Evolutionary conservation across 148 eudicot species (phyloP).

Genomic region (Amaranthus hypochondriacus): DNA sequence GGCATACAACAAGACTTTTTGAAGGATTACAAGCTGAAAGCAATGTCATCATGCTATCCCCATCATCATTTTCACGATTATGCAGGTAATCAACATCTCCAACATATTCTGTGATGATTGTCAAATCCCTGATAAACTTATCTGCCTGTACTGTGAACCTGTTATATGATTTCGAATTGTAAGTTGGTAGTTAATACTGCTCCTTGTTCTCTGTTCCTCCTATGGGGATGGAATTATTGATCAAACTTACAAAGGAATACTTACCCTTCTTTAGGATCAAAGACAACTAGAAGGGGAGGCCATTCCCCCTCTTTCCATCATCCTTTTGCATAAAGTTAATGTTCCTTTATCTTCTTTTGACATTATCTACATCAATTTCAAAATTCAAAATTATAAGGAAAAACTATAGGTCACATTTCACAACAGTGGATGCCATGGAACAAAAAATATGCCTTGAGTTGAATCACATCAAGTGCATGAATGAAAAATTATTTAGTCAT

Average conservation of each 20-base stretch:
- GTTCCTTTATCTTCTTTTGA: conserved; percentile 63
- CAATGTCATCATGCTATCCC: conserved; percentile 98
- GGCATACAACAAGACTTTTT: conserved; percentile 82
- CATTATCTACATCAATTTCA: conserved; percentile 43
- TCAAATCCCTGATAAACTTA: conserved; percentile 62
- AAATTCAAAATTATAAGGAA: conserved; percentile 12
- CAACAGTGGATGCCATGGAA: not conserved
- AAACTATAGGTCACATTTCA: not conserved
- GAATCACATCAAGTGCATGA: too few species aligned
- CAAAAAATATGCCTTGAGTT: too few species aligned
- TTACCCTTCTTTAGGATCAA: conserved; percentile 84
- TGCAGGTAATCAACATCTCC: conserved; percentile 91
- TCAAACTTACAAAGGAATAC: conserved; percentile 6
- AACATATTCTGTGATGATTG: conserved; percentile 88
- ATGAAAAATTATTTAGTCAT: too few species aligned
- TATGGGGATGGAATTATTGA: not conserved
- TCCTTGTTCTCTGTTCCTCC: not conserved
- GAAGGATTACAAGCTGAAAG: conserved; percentile 55
- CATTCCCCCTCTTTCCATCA: conserved; percentile 93
- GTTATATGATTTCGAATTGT: conserved; percentile 14
- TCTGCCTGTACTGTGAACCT: conserved; percentile 97
- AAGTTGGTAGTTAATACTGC: conserved; percentile 3
- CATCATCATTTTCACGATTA: conserved; percentile 82
- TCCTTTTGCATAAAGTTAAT: conserved; percentile 58
- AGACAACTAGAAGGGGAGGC: conserved; percentile 96